Percentiles rank a stretch among this genome's conserved stretches.
These are phyloP conservation scores for Miscanthus lutarioriparius DNA, from an alignment of 176 grass and related monocot genomes.

Conservation along the genomic window DNA sequence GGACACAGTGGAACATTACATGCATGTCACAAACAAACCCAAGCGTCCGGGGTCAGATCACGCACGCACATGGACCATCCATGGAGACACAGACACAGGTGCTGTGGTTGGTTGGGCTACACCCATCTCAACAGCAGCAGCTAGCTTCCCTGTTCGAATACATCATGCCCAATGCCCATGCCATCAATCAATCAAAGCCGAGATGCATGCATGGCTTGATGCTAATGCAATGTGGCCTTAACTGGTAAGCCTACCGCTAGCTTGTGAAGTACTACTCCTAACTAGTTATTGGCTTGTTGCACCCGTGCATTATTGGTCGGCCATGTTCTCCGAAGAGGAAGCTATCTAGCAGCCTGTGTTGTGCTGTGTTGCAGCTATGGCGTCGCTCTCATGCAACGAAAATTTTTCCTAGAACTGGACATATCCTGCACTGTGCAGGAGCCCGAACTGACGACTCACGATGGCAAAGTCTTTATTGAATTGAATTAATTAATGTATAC, in stretches of 20 bases:
- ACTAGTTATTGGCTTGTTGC: neutral
- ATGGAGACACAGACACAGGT: neutral
- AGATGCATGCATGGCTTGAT: neutral
- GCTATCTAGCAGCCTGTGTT: neutral
- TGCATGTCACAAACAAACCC: constrained; percentile 17
- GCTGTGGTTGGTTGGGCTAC: constrained; percentile 40
- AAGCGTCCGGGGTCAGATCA: constrained; percentile 20
- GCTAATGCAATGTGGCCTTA: neutral
- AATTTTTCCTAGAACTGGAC: neutral
- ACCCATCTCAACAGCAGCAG: constrained; percentile 33
- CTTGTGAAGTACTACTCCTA: neutral
- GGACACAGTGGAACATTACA: constrained; percentile 21
- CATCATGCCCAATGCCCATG: neutral
- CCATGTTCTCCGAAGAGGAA: constrained; percentile 47
- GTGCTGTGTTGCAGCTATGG: constrained; percentile 16
- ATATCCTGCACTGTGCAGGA: constrained; percentile 16
- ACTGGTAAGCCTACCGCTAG: neutral
- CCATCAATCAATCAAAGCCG: constrained; percentile 5
- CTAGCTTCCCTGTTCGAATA: neutral
- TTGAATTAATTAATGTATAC: neutral
- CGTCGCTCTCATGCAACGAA: constrained; percentile 32
- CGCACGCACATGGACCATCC: constrained; percentile 31
- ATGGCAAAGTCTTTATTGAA: neutral
- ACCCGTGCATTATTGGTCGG: constrained; percentile 35
- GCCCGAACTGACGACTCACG: neutral